phyloP scores from a whole-genome alignment of 495 filamentous ascomycete genomes.

The Penicillium cosmopolitanum region DNA sequence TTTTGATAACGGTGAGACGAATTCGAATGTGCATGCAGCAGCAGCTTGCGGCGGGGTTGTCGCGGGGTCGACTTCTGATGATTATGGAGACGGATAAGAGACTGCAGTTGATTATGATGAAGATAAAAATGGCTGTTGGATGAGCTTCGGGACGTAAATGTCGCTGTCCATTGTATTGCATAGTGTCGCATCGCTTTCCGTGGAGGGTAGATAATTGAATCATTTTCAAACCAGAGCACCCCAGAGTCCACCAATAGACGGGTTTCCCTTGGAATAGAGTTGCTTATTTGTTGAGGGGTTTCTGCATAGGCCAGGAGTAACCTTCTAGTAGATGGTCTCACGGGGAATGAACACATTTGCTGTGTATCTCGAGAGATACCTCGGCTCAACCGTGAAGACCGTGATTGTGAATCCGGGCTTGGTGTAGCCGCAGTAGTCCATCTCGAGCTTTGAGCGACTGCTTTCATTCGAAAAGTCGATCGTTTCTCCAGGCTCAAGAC shows the following conservation, averaged over 20 bases:
- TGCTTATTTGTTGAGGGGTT: background rate
- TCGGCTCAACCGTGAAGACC: background rate
- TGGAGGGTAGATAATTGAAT: background rate
- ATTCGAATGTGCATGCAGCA: conserved; percentile 36
- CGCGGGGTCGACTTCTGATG: conserved; percentile 36
- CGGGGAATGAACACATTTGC: background rate
- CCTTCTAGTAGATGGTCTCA: background rate
- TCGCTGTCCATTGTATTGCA: no score
- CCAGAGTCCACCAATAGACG: background rate
- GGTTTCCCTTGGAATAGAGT: background rate
- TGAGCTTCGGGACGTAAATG: background rate
- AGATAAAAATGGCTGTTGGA: conserved; percentile 26
- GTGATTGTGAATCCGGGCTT: background rate
- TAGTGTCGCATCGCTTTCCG: no score
- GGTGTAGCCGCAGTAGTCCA: no score
- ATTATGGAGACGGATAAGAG: conserved; percentile 44
- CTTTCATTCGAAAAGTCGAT: no score
- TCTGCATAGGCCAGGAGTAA: background rate
- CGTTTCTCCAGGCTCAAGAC: no score
- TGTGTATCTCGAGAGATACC: background rate
- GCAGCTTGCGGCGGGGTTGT: conserved; percentile 23
- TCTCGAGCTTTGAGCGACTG: no score
- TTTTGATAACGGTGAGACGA: conserved; percentile 32
- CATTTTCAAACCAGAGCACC: background rate
- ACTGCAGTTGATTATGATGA: conserved; percentile 40